phyloP scores from a whole-genome alignment of 202 grass and related monocot species.

The Setaria viridis region DNA sequence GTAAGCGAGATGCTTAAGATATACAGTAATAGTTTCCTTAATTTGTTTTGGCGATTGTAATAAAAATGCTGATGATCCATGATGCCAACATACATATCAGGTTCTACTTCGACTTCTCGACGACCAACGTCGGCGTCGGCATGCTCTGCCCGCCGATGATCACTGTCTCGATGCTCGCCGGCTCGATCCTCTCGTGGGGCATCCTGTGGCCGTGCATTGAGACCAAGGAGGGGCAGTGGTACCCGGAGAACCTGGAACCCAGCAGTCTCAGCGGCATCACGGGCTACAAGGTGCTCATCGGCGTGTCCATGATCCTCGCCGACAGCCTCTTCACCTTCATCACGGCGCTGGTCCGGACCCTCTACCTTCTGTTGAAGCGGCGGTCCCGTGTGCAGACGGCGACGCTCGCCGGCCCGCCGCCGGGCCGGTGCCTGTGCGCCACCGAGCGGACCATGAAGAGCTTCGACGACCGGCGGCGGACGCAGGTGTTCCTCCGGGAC shows the following conservation, averaged over 20 bases:
- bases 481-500: slow-evolving; percentile 51
- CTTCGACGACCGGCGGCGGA: slow-evolving; percentile 53
- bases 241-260: not conserved
- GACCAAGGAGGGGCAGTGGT: not conserved
- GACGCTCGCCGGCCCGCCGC: too few relatives aligned
- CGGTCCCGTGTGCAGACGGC: not conserved
- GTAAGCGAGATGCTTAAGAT: not conserved
- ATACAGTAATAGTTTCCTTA: not conserved
- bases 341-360: not conserved
- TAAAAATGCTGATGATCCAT: not conserved
- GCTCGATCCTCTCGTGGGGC: slow-evolving; percentile 3
- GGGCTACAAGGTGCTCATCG: slow-evolving; percentile 41
- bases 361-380: not conserved
- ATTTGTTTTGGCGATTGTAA: not conserved
- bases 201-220: not conserved
- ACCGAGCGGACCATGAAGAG: not conserved
- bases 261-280: slow-evolving; percentile 26
- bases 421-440: too few relatives aligned
- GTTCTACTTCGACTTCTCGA: slow-evolving; percentile 1
- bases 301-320: slow-evolving; percentile 37
- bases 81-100: not conserved
- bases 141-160: slow-evolving; percentile 6
- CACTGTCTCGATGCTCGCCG: not conserved
- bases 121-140: slow-evolving; percentile 1
- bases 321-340: slow-evolving; percentile 31